Base-by-base conservation (phyloP, 192 early-diverging fungal species). In the Coemansia reversa region DNA sequence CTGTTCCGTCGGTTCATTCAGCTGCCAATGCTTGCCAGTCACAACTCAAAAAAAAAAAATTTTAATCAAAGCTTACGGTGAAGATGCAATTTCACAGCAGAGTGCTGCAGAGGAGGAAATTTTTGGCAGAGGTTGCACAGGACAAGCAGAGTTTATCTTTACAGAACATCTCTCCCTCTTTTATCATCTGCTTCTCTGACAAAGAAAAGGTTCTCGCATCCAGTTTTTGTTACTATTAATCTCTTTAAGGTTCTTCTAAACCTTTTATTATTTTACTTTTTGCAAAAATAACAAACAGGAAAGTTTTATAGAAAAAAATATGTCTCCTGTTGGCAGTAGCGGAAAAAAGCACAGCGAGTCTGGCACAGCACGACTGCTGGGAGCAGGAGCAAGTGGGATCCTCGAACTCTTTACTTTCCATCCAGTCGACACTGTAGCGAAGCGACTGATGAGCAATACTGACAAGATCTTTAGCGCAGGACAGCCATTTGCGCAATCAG, bases 361-460 rank as follows among this genome's bases (percentile, higher is more conserved):
- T 32, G 89, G 84, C 50, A 83, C 89, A 22, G 94, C 97, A 67
- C 89, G 94, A 59, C 77, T 99, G 69, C 75, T 94, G 29, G 97
- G 97, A 57, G 88, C 93, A 35, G 97, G 86, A 42, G 87, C 91
- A 51, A 91, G 94, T 50, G 97, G 97, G 48, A 89, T 97, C 70
- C 86, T 97, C 30, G 97, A 99, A 84, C 85, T 99, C 60, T 83
- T 96, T 60, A 87, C 89, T 54, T 99, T 99, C 89, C 97, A 99
- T 81, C 95, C 95, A 35, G 93, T 99, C 51, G 95, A 99, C 82
- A 99, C 95, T 2, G 90, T 99, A 18, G 95, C 95, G 63, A 99
- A 97, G 89, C 90, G 97, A 47, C 87, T 99, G 65, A 99, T 99
- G 95, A 94, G 88, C 83, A 94, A 92, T 83, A 91, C 92, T 66